A percentile compares a stretch with the other conserved stretches of the same genome.
Evolutionary conservation across 306 rosid genomes (phyloP).

Genomic region (Sicyos baderoa): DNA sequence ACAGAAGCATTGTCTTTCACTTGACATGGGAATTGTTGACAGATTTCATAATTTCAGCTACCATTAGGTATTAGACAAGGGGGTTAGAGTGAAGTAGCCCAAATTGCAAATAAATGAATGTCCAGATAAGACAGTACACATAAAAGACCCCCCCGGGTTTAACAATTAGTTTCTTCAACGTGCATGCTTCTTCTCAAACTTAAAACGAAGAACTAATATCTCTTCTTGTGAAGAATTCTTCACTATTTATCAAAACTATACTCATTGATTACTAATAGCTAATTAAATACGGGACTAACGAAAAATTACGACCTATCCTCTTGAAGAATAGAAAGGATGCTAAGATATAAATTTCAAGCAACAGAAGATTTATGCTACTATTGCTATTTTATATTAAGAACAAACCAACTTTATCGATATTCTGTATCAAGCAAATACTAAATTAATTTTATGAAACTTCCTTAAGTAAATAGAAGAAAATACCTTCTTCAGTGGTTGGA

Average conservation of each 20-base stretch:
- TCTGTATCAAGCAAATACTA: not conserved
- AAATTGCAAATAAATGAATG: not conserved
- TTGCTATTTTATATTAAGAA: not conserved
- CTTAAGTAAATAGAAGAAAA: not conserved
- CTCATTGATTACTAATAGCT: not conserved
- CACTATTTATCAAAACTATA: no score
- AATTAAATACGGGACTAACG: not conserved
- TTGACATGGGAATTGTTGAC: not conserved
- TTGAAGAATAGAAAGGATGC: not conserved
- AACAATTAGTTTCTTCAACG: not conserved
- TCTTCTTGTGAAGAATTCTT: not conserved
- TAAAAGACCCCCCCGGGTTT: not conserved
- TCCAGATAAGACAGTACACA: not conserved
- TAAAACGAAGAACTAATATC: not conserved
- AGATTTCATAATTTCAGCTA: not conserved
- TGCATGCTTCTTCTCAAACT: not conserved
- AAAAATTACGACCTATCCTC: not conserved
- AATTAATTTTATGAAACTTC: not conserved
- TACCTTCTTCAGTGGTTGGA: constrained; percentile 90
- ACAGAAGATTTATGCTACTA: not conserved
- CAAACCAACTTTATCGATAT: not conserved
- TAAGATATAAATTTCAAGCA: not conserved
- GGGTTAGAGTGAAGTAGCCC: not conserved
- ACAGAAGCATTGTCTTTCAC: not conserved
- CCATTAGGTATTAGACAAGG: not conserved